Evolutionary conservation across 495 filamentous ascomycete species (phyloP).

Genomic region (Talaromyces adpressus): DNA sequence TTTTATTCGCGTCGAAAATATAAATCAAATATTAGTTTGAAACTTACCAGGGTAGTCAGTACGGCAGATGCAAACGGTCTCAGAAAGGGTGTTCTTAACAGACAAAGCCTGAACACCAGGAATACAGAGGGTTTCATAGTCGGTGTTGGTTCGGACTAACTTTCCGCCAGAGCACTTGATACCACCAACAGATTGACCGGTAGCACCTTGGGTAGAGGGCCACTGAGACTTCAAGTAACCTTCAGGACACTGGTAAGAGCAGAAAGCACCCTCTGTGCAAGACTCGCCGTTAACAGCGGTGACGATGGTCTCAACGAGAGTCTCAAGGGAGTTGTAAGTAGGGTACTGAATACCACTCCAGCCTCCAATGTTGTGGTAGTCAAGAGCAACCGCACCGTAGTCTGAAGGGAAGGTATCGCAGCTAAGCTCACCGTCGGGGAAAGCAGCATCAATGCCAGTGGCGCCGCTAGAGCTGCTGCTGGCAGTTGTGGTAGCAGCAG

Average conservation of each 20-base stretch:
- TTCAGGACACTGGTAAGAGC: constrained; percentile 88
- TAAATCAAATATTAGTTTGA: not conserved
- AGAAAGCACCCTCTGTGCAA: constrained; percentile 61
- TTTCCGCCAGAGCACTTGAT: constrained; percentile 69
- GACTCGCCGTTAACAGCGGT: constrained; percentile 48
- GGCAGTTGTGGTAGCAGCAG: constrained; percentile 15
- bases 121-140: constrained; percentile 67
- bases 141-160: constrained; percentile 67
- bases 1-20: constrained; percentile 9
- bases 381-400: constrained; percentile 70
- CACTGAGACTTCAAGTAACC: constrained; percentile 94
- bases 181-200: constrained; percentile 84
- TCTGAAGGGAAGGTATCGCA: constrained; percentile 72
- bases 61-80: constrained; percentile 72
- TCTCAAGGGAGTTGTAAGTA: constrained; percentile 20
- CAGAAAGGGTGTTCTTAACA: constrained; percentile 62
- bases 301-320: constrained; percentile 50
- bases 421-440: constrained; percentile 67
- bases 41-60: constrained; percentile 85
- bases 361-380: constrained; percentile 62
- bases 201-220: constrained; percentile 71
- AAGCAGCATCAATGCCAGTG: constrained; percentile 56
- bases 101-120: constrained; percentile 60
- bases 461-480: constrained; percentile 22
- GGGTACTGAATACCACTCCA: constrained; percentile 76